phyloP scores from a whole-genome alignment of 176 grass and related monocot genomes.

The Bromus sterilis region DNA sequence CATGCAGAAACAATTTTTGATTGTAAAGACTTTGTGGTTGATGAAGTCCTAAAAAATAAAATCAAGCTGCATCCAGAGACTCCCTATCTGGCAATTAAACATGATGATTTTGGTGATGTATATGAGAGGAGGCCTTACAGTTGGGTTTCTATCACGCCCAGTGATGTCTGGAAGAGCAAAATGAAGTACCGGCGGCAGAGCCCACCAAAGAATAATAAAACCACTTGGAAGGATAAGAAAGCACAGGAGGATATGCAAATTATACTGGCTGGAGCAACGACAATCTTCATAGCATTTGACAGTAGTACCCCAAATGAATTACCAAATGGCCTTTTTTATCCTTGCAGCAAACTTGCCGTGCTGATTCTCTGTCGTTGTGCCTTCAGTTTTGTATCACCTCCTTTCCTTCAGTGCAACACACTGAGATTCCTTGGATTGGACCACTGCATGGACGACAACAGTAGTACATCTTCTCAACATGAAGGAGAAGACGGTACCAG shows the following conservation, averaged over 20 bases:
- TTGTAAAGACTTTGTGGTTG: accelerated
- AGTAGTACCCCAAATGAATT: background rate
- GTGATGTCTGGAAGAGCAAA: background rate
- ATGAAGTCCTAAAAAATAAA: accelerated
- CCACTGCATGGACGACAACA: background rate
- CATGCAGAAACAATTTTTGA: background rate
- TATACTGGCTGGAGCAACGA: background rate
- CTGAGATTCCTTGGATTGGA: constrained; percentile 6
- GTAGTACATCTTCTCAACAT: no score
- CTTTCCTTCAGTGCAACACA: background rate
- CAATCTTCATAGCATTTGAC: background rate
- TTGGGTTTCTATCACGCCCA: background rate
- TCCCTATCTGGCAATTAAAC: background rate
- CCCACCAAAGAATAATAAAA: no score
- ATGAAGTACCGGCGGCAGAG: no score
- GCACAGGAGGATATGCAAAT: background rate
- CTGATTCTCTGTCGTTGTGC: background rate
- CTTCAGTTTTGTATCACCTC: constrained; percentile 9
- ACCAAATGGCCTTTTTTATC: background rate
- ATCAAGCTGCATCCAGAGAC: no score
- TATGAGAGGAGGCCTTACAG: background rate
- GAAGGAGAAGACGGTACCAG: background rate
- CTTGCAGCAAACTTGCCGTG: background rate
- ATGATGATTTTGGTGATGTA: no score
- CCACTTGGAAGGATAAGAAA: no score